A percentile compares a stretch with the other conserved stretches of the same genome.
These are phyloP conservation scores for Annulohypoxylon moriforme DNA, from an alignment of 495 filamentous ascomycete species.

Conservation along the genomic window DNA sequence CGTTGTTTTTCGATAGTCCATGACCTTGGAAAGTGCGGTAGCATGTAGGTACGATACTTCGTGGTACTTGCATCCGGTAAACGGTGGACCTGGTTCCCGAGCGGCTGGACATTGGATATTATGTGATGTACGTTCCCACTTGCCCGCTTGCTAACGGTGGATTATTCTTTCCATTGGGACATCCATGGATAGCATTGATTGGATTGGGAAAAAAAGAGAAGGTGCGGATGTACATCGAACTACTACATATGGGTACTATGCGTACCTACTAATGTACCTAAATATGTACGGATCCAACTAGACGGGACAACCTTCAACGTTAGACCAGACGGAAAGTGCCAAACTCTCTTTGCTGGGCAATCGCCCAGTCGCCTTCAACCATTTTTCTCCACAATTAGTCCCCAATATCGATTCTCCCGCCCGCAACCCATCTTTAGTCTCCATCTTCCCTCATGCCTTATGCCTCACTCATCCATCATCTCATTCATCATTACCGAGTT, in stretches of 20 bases:
- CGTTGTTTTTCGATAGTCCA: conserved; percentile 4
- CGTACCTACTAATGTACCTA: neutral
- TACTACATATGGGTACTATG: neutral
- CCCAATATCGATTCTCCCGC: conserved; percentile 34
- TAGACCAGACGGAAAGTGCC: neutral
- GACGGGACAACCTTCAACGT: conserved; percentile 21
- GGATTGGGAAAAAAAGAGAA: neutral
- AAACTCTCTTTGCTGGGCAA: neutral
- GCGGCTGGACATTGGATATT: conserved; percentile 36
- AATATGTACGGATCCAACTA: conserved; percentile 5
- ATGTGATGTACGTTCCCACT: conserved; percentile 17
- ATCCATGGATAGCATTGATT: neutral
- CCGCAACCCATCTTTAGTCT: conserved; percentile 9
- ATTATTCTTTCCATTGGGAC: conserved; percentile 7
- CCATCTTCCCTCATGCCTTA: neutral
- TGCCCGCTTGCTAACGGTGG: conserved; percentile 29
- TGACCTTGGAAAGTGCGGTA: conserved; percentile 3
- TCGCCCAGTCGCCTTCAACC: conserved; percentile 3
- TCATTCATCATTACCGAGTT: neutral
- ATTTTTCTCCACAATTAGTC: conserved; percentile 33
- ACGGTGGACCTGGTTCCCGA: conserved; percentile 37
- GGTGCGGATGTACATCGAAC: neutral
- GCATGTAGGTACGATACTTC: conserved; percentile 11
- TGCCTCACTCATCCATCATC: neutral
- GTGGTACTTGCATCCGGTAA: conserved; percentile 8